These are phyloP conservation scores for Kickxella alabastrina DNA, from an alignment of 192 early-diverging fungal species.

Conservation along the genomic window DNA sequence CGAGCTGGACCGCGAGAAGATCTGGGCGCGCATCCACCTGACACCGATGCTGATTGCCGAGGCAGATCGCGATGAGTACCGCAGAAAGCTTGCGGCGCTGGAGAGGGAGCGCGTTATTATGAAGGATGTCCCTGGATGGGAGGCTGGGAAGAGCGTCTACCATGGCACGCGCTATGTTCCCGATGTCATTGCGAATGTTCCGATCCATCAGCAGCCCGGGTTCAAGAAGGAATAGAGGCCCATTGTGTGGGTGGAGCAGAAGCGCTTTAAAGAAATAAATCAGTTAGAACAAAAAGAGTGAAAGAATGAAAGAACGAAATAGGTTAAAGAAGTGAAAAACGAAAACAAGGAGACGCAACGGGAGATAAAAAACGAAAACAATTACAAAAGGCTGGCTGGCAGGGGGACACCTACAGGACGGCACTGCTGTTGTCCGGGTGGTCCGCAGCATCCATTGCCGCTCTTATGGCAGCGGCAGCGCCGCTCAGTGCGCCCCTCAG, in stretches of 20 bases:
- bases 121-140: slow-evolving; percentile 77
- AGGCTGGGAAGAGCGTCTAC: slow-evolving; percentile 83
- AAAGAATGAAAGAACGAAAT: too few relatives aligned
- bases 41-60: slow-evolving; percentile 91
- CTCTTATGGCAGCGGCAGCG: slow-evolving; percentile 18
- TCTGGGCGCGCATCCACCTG: slow-evolving; percentile 90
- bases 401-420: too few relatives aligned
- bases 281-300: too few relatives aligned
- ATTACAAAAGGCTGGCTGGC: too few relatives aligned
- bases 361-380: too few relatives aligned
- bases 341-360: too few relatives aligned
- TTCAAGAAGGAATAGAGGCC: slow-evolving; percentile 20
- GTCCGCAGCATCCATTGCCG: too few relatives aligned
- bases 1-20: slow-evolving; percentile 87
- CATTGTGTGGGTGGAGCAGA: too few relatives aligned
- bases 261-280: slow-evolving; percentile 18
- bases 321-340: too few relatives aligned
- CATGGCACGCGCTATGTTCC: slow-evolving; percentile 77
- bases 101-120: slow-evolving; percentile 80
- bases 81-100: slow-evolving; percentile 69
- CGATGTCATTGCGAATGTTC: slow-evolving; percentile 47
- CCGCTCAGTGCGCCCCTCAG: slow-evolving; percentile 21
- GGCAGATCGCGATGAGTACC: slow-evolving; percentile 84
- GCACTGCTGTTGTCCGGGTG: too few relatives aligned
- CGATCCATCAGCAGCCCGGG: slow-evolving; percentile 38